Percentiles rank a stretch among this genome's conserved stretches.
Evolutionary conservation across 2,329 filamentous ascomycete species (phyloP).

Genomic region (Emmonsiellopsis sp.): DNA sequence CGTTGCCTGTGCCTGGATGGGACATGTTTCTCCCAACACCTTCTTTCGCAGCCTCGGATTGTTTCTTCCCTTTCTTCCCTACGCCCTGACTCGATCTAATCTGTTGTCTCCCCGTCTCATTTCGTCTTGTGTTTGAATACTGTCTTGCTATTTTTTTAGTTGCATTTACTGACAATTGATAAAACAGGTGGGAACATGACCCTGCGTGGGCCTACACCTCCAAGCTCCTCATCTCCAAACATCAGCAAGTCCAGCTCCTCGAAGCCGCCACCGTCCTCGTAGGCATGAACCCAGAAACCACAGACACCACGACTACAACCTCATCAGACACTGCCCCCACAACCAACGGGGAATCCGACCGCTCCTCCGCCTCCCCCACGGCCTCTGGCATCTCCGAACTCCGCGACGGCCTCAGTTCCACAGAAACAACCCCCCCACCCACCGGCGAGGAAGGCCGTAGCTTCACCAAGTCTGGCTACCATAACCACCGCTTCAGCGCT

Average conservation of each 20-base stretch:
- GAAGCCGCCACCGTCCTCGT: conserved; percentile 95
- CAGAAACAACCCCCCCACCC: conserved; percentile 86
- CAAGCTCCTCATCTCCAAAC: conserved; percentile 96
- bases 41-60: conserved; percentile 33
- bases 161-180: conserved; percentile 20
- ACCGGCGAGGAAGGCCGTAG: conserved; percentile 55
- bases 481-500: conserved; percentile 37
- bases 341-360: conserved; percentile 62
- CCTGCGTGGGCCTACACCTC: conserved; percentile 96
- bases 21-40: conserved; percentile 17
- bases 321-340: conserved; percentile 58
- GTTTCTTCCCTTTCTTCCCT: conserved; percentile 13
- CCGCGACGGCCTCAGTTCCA: conserved; percentile 67
- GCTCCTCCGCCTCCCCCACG: conserved; percentile 71
- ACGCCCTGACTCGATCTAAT: conserved; percentile 6
- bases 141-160: neutral
- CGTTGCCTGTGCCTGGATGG: conserved; percentile 33
- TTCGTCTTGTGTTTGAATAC: neutral
- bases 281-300: conserved; percentile 65
- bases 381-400: conserved; percentile 71
- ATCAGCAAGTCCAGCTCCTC: conserved; percentile 95
- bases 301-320: conserved; percentile 28
- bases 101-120: neutral
- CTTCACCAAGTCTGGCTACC: conserved; percentile 35
- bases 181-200: conserved; percentile 91